phyloP scores from a whole-genome alignment of 768 basidiomycete species.

The Tricholoma matsutake region DNA sequence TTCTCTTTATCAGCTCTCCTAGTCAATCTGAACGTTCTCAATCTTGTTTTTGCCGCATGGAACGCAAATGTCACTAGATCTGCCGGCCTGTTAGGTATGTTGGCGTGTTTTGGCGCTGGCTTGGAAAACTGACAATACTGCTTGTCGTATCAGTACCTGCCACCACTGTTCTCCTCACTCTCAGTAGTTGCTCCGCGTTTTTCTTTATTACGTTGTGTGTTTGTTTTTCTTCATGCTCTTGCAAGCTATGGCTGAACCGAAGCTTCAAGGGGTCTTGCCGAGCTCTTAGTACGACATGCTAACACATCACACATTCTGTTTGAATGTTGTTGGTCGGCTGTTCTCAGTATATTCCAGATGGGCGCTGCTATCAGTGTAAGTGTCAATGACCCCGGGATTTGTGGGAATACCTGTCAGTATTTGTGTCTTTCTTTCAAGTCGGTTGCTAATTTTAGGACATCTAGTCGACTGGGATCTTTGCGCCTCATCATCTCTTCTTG shows the following conservation, averaged over 20 bases:
- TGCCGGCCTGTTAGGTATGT: slow-evolving; percentile 34
- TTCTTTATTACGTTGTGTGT: slow-evolving; percentile 35
- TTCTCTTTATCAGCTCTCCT: slow-evolving; percentile 37
- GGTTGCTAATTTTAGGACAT: slow-evolving; percentile 8
- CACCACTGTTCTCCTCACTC: slow-evolving; percentile 46
- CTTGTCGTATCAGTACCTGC: slow-evolving; percentile 35
- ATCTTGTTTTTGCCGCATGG: slow-evolving; percentile 58
- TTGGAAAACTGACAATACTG: background rate
- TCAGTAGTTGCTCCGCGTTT: slow-evolving; percentile 41
- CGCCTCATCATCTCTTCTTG: slow-evolving; percentile 45
- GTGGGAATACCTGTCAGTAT: slow-evolving; percentile 31
- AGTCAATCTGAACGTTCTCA: slow-evolving; percentile 47
- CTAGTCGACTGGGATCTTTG: slow-evolving; percentile 42
- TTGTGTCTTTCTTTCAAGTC: background rate
- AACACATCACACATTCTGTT: slow-evolving; percentile 42
- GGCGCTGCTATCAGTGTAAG: slow-evolving; percentile 49
- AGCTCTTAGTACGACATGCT: slow-evolving; percentile 31
- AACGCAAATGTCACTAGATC: slow-evolving; percentile 41
- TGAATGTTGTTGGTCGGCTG: slow-evolving; percentile 56
- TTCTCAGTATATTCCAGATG: slow-evolving; percentile 47
- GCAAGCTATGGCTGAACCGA: background rate
- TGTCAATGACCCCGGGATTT: slow-evolving; percentile 36
- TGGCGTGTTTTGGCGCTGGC: background rate
- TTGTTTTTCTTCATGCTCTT: background rate
- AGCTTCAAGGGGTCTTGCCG: slow-evolving; percentile 32